phyloP scores from a whole-genome alignment of 768 basidiomycete species.

The Lactifluus pinguis region DNA sequence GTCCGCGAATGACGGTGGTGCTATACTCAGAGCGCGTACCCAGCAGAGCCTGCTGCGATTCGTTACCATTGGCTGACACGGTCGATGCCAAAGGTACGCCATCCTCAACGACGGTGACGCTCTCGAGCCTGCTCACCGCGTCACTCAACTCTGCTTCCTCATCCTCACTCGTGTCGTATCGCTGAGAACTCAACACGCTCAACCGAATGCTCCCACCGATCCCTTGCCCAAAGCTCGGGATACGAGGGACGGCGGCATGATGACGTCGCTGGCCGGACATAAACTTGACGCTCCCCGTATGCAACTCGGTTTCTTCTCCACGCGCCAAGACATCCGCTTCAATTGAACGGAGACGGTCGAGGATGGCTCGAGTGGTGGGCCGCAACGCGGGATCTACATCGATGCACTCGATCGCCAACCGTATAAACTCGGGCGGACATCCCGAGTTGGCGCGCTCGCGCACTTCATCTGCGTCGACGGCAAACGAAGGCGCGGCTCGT shows the following conservation, averaged over 20 bases:
- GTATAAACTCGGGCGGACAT: conserved; percentile 71
- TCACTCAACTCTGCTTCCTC: conserved; percentile 63
- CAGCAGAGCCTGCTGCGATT: conserved; percentile 41
- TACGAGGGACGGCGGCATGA: conserved; percentile 53
- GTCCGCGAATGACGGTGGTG: conserved; percentile 54
- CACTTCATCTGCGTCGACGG: conserved; percentile 69
- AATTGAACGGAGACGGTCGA: conserved; percentile 70
- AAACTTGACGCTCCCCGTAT: conserved; percentile 81
- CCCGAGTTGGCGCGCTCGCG: conserved; percentile 53
- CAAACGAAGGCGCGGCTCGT: conserved; percentile 71
- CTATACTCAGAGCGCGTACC: conserved; percentile 53
- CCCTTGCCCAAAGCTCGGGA: conserved; percentile 79
- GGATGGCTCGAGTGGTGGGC: conserved; percentile 69
- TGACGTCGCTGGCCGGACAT: conserved; percentile 61
- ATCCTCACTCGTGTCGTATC: conserved; percentile 33
- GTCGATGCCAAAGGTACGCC: conserved; percentile 6
- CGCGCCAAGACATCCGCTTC: conserved; percentile 75
- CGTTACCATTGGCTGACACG: background rate
- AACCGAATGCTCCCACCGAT: conserved; percentile 50
- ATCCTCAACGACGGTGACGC: conserved; percentile 40
- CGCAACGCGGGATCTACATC: conserved; percentile 52
- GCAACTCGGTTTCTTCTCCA: conserved; percentile 57
- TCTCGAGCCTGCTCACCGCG: conserved; percentile 46
- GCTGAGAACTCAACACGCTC: conserved; percentile 22
- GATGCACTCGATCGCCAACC: conserved; percentile 73